phyloP scores from a whole-genome alignment of 148 eudicot genomes.

The Pharnaceum exiguum region DNA sequence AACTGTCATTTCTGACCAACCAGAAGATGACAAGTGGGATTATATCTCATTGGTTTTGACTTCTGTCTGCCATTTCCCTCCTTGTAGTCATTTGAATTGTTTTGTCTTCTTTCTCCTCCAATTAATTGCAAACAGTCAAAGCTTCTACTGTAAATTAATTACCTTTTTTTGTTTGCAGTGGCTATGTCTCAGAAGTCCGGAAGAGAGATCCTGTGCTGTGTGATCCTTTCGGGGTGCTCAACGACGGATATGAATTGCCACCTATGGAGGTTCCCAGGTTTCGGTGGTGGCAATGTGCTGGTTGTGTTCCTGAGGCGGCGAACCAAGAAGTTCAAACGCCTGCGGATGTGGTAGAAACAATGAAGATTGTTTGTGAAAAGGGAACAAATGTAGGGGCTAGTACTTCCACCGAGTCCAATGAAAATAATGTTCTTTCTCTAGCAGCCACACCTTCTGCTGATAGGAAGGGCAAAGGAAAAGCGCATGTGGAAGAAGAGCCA shows the following conservation, averaged over 20 bases:
- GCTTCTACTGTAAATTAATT: neutral
- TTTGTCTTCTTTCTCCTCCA: neutral
- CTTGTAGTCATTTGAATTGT: neutral
- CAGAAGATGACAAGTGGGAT: neutral
- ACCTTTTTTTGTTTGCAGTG: conserved; percentile 37
- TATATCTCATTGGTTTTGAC: neutral
- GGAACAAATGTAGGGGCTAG: conserved; percentile 15
- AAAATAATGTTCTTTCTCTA: conserved; percentile 12
- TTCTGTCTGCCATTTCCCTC: neutral
- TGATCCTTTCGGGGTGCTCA: conserved; percentile 38
- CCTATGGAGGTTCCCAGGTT: conserved; percentile 47
- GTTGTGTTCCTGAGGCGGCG: conserved; percentile 11
- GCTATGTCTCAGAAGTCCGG: conserved; percentile 56
- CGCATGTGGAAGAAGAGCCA: conserved; percentile 14
- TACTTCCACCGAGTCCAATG: conserved; percentile 20
- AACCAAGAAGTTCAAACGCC: conserved; percentile 10
- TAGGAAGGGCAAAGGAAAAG: conserved; percentile 28
- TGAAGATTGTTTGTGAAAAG: conserved; percentile 3
- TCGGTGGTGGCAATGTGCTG: conserved; percentile 54
- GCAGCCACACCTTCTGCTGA: neutral
- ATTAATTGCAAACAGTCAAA: neutral
- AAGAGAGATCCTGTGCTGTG: conserved; percentile 40
- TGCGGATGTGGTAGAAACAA: neutral
- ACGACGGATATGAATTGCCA: conserved; percentile 33
- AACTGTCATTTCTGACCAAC: neutral